A percentile compares a stretch with the other conserved stretches of the same genome.
Conservation (phyloP, 2,329 filamentous ascomycete species). For the Setomelanomma holmii region DNA sequence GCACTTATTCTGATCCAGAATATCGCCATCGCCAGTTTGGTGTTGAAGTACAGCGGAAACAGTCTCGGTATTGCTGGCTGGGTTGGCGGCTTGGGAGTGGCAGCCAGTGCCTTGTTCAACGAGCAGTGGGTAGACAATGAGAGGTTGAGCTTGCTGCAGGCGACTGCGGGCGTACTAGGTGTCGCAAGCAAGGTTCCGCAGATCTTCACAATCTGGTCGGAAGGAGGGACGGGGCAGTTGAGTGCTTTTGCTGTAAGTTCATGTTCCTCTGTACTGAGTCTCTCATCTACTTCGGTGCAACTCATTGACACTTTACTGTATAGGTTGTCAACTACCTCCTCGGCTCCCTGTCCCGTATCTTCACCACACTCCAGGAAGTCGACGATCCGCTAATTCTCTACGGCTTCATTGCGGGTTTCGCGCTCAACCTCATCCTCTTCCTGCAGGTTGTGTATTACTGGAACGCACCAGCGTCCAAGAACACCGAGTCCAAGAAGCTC, state of each 20-base stretch:
- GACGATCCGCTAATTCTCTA: constrained; percentile 96
- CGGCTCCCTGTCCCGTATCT: constrained; percentile 92
- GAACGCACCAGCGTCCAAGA: constrained; percentile 63
- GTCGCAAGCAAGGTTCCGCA: constrained; percentile 94
- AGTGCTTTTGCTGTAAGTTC: constrained; percentile 88
- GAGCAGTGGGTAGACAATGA: constrained; percentile 69
- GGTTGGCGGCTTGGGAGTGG: constrained; percentile 75
- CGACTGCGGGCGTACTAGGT: constrained; percentile 80
- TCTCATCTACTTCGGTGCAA: too few relatives aligned
- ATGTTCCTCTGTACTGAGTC: too few relatives aligned
- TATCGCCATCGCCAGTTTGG: constrained; percentile 83
- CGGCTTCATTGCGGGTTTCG: constrained; percentile 89
- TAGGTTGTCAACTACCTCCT: constrained; percentile 98
- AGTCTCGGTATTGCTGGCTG: constrained; percentile 74
- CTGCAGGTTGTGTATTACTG: constrained; percentile 96
- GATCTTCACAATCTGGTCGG: constrained; percentile 82
- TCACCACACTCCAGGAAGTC: constrained; percentile 96
- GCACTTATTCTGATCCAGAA: constrained; percentile 92
- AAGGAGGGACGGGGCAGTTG: constrained; percentile 92
- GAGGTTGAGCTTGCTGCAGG: constrained; percentile 77
- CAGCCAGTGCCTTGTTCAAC: constrained; percentile 73
- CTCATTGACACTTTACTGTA: constrained; percentile 2
- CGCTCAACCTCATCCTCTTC: constrained; percentile 86
- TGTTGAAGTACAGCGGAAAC: constrained; percentile 81
- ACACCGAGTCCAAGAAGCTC: constrained; percentile 46